Percentiles rank a stretch among this genome's conserved stretches.
phyloP scores from a whole-genome alignment of 345 rosid genomes.

The Salix koriyanagi region DNA sequence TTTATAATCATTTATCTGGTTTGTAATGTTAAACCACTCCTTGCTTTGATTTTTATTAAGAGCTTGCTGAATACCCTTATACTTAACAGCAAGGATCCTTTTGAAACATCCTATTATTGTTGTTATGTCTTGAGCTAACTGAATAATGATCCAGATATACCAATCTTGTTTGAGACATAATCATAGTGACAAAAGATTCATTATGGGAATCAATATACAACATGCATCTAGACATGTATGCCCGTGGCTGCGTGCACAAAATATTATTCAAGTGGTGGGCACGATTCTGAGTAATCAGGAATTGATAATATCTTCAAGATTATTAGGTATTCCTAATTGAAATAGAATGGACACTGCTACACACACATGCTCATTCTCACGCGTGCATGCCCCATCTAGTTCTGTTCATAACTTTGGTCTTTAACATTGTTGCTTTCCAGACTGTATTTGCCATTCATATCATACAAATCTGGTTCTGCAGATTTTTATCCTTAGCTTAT shows the following conservation, averaged over 20 bases:
- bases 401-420: not conserved
- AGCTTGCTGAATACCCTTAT: not conserved
- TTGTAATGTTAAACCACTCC: not conserved
- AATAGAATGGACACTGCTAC: not conserved
- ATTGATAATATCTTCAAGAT: not conserved
- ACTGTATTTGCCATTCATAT: not conserved
- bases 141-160: not conserved
- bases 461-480: not conserved
- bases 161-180: not conserved
- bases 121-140: not conserved
- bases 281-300: not conserved
- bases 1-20: not conserved
- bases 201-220: not conserved
- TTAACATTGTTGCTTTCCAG: not conserved
- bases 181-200: not conserved
- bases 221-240: not conserved
- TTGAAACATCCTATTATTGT: not conserved
- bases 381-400: not conserved
- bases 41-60: not conserved
- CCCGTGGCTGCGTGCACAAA: not conserved
- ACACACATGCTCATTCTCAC: not conserved
- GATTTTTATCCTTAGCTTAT: not conserved
- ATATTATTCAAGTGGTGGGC: not conserved
- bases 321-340: not conserved
- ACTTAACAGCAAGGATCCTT: not conserved